Conservation (phyloP, 2,329 filamentous ascomycete genomes). For the Alternaria tenuissima region DNA sequence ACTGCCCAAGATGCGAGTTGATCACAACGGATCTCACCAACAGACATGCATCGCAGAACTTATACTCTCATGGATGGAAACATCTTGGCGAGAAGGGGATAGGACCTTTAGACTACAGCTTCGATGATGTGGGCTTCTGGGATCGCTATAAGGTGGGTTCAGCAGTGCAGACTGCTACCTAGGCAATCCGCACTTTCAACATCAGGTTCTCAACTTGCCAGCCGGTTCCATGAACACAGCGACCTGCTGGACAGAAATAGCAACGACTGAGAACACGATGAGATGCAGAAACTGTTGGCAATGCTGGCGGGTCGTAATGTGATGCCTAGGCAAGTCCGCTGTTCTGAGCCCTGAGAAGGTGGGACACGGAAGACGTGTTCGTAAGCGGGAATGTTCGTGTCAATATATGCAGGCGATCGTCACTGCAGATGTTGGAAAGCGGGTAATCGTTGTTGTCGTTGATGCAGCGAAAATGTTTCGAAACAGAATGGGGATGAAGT, state of each 20-base stretch:
- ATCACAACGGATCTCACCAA: not conserved
- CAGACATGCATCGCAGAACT: not conserved
- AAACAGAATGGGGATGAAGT: constrained; percentile 22
- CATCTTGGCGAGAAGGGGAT: too few relatives aligned
- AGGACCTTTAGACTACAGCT: too few relatives aligned
- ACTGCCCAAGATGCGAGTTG: not conserved
- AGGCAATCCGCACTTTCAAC: not conserved
- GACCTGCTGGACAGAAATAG: not conserved
- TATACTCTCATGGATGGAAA: too few relatives aligned
- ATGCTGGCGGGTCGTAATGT: not conserved
- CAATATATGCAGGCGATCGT: not conserved
- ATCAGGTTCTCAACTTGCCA: not conserved
- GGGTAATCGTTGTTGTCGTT: not conserved
- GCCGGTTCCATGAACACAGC: not conserved
- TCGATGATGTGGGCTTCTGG: too few relatives aligned
- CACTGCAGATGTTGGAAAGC: not conserved
- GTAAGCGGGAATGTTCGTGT: not conserved
- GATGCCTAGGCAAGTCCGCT: not conserved
- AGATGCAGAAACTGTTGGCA: not conserved
- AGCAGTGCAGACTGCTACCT: too few relatives aligned
- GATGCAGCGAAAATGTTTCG: constrained; percentile 1
- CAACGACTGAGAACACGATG: not conserved
- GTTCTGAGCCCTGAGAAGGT: too few relatives aligned
- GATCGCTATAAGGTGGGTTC: too few relatives aligned
- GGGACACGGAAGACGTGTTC: too few relatives aligned